Conservation (phyloP, 305 asterid species). For the Solanum hybrid region DNA sequence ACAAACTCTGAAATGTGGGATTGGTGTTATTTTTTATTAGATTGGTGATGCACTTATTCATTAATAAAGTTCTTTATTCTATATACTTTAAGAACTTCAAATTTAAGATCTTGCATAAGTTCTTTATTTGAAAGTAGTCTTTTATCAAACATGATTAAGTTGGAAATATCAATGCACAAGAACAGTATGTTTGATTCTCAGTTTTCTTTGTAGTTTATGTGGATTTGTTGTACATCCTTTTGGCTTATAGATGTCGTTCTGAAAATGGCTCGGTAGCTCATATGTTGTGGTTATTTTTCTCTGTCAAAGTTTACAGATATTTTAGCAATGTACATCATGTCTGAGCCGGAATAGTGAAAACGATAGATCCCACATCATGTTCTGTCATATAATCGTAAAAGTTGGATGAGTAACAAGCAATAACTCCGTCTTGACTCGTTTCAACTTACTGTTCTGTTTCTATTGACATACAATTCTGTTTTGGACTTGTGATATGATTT, state of each 20-base stretch:
- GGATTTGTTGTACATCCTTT: not conserved
- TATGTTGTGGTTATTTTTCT: not conserved
- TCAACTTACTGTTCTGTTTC: not conserved
- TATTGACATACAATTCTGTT: not conserved
- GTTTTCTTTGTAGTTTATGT: not conserved
- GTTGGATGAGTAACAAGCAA: not conserved
- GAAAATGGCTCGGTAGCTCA: not conserved
- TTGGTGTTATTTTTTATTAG: not conserved
- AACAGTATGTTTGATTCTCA: accelerated
- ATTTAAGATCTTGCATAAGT: not conserved
- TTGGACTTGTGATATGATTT: not conserved
- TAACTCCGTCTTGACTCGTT: not conserved
- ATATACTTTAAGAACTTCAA: not conserved
- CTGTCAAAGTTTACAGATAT: not conserved
- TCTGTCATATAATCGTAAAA: not conserved
- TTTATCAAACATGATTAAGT: not conserved
- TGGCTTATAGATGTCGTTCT: accelerated
- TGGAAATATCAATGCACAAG: not conserved
- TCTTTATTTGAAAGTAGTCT: not conserved
- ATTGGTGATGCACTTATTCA: not conserved
- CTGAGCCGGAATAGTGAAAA: not conserved
- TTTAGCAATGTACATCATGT: not conserved
- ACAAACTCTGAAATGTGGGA: not conserved
- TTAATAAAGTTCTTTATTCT: no score
- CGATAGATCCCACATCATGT: not conserved